Conservation (phyloP, 2,329 filamentous ascomycete genomes). For the Arthrinium phaeospermum region DNA sequence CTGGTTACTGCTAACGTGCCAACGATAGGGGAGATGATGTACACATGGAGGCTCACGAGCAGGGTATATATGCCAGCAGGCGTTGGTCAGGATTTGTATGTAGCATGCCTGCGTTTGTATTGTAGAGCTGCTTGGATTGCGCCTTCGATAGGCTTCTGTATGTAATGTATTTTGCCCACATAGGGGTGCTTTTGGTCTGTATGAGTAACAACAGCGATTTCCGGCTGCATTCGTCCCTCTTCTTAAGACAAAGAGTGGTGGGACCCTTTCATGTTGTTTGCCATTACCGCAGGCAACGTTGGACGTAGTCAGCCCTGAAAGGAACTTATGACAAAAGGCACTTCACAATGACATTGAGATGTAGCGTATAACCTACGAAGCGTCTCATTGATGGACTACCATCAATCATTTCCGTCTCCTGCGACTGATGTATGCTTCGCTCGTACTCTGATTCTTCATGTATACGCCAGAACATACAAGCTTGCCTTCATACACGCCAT, state of each 20-base stretch:
- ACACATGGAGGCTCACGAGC: background rate
- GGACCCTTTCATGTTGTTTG: background rate
- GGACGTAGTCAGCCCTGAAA: background rate
- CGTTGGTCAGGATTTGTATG: background rate
- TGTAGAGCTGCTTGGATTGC: background rate
- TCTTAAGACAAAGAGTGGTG: background rate
- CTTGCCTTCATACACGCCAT: background rate
- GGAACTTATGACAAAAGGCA: background rate
- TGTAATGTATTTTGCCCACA: background rate
- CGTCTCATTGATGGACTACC: background rate
- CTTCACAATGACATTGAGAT: background rate
- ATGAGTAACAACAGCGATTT: background rate
- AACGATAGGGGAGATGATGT: background rate
- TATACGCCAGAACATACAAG: background rate
- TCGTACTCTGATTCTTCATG: too few species aligned
- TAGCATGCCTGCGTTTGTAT: background rate
- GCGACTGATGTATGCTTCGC: background rate
- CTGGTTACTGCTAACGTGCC: background rate
- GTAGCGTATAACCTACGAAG: background rate
- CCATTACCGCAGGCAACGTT: background rate
- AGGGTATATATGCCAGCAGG: background rate
- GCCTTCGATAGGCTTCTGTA: background rate
- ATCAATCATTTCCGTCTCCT: background rate
- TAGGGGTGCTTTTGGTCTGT: background rate
- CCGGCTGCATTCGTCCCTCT: background rate